A percentile compares a stretch with the other conserved stretches of the same genome.
Evolutionary conservation across 208 protist genomes (phyloP).

Genomic region (Leishmania martiniquensis): DNA sequence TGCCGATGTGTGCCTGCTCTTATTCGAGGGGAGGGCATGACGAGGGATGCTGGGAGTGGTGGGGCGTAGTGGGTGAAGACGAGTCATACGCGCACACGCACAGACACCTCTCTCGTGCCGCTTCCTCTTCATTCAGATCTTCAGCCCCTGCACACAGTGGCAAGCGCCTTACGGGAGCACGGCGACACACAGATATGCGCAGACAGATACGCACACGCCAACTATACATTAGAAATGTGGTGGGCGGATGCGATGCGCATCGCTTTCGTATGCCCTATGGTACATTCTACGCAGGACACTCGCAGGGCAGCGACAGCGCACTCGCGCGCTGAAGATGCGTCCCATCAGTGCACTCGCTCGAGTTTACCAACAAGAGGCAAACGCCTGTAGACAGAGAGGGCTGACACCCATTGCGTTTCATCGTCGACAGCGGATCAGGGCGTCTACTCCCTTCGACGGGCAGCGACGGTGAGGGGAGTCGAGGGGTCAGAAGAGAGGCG

Average conservation of each 20-base stretch:
- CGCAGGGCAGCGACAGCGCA: neutral
- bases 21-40: neutral
- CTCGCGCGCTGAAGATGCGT: neutral
- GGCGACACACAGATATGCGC: neutral
- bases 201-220: neutral
- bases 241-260: neutral
- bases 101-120: neutral
- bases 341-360: neutral
- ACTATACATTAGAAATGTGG: neutral
- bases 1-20: neutral
- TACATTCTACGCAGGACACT: slow-evolving; percentile 1
- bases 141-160: neutral
- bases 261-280: neutral
- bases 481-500: neutral
- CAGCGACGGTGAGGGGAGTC: neutral
- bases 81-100: neutral
- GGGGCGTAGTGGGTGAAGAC: neutral
- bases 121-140: neutral
- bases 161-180: neutral
- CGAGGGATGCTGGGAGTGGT: no score
- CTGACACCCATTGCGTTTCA: neutral
- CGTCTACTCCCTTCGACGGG: neutral
- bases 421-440: neutral
- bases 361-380: neutral
- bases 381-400: neutral